phyloP scores from a whole-genome alignment of 345 rosid species.

The Pistacia integerrima region DNA sequence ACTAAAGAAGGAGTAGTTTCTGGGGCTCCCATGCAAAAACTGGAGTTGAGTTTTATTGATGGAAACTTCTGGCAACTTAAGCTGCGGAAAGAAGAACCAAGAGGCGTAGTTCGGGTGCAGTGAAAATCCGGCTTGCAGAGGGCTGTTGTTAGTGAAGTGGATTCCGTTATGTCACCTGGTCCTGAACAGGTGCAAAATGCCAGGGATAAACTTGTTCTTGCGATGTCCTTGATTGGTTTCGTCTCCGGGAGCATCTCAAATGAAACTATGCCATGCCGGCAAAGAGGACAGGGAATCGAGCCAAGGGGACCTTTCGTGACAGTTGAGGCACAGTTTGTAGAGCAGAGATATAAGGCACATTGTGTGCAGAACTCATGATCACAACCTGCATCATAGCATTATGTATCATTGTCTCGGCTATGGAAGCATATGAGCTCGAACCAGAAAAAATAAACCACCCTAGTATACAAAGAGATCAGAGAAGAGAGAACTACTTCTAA shows the following conservation, averaged over 20 bases:
- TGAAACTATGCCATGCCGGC: constrained; percentile 83
- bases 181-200: constrained; percentile 77
- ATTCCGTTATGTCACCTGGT: constrained; percentile 60
- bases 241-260: constrained; percentile 68
- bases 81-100: constrained; percentile 71
- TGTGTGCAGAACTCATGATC: constrained; percentile 86
- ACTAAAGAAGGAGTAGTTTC: constrained; percentile 55
- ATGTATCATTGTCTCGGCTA: not conserved
- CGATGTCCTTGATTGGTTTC: constrained; percentile 40
- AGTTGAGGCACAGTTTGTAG: constrained; percentile 53
- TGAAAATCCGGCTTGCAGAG: constrained; percentile 67
- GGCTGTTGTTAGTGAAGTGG: constrained; percentile 54
- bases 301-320: constrained; percentile 60
- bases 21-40: constrained; percentile 72
- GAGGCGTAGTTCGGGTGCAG: constrained; percentile 53
- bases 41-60: constrained; percentile 48
- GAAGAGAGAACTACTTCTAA: not conserved
- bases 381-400: constrained; percentile 59
- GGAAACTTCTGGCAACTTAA: constrained; percentile 75
- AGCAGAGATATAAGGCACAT: constrained; percentile 88
- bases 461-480: not conserved
- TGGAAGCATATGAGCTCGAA: not conserved
- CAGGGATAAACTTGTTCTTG: constrained; percentile 75
- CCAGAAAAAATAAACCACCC: not conserved
- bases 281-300: constrained; percentile 87